Conservation (phyloP, 176 grass and related monocot species). For the Oryza glumipatula region DNA sequence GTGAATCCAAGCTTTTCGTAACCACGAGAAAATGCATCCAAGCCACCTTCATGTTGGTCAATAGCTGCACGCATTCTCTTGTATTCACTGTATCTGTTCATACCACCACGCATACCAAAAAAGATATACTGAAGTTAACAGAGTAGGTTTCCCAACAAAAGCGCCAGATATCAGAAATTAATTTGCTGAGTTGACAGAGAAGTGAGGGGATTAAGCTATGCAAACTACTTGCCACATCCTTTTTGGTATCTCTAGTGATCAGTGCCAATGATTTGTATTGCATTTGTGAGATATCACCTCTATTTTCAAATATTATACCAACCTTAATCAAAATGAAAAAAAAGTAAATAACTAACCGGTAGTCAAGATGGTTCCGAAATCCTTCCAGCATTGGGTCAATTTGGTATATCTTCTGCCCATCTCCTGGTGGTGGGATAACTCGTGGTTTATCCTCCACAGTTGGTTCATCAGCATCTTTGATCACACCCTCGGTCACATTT, state of each 20-base stretch:
- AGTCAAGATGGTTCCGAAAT: slow-evolving; percentile 65
- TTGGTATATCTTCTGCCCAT: slow-evolving; percentile 81
- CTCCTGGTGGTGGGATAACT: slow-evolving; percentile 60
- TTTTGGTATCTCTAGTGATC: background rate
- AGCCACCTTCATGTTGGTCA: slow-evolving; percentile 91
- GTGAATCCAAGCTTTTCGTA: slow-evolving; percentile 93
- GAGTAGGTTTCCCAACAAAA: slow-evolving; percentile 24
- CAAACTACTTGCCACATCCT: slow-evolving; percentile 6
- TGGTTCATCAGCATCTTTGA: slow-evolving; percentile 37
- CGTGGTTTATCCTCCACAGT: slow-evolving; percentile 54
- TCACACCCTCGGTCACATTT: slow-evolving; percentile 16
- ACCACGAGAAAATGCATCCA: slow-evolving; percentile 96
- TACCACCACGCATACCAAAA: slow-evolving; percentile 35
- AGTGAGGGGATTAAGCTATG: slow-evolving; percentile 24
- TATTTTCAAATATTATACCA: slow-evolving; percentile 21
- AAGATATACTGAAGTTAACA: background rate
- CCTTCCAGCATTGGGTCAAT: slow-evolving; percentile 71
- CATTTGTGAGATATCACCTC: slow-evolving; percentile 22
- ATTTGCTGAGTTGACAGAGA: background rate
- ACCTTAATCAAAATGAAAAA: slow-evolving; percentile 4
- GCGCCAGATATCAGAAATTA: slow-evolving; percentile 22
- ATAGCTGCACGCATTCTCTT: slow-evolving; percentile 75
- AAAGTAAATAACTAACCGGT: slow-evolving; percentile 51
- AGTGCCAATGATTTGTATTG: background rate
- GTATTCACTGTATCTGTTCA: slow-evolving; percentile 88